These are phyloP conservation scores for Gloeophyllum trabeum DNA, from an alignment of 768 basidiomycete species.

Conservation along the genomic window DNA sequence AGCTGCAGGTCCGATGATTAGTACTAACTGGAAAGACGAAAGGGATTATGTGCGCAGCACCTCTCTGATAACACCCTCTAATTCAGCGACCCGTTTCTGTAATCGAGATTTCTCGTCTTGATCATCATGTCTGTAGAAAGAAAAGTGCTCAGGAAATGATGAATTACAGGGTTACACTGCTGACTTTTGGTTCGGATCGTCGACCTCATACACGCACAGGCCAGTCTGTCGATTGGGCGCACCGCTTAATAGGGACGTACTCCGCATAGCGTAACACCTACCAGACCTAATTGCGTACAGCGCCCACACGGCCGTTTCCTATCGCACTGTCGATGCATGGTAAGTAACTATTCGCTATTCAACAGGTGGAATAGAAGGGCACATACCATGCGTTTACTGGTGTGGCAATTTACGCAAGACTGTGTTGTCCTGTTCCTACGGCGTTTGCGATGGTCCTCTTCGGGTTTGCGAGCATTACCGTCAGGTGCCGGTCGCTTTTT, in stretches of 20 bases:
- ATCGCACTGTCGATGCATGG: constrained; percentile 25
- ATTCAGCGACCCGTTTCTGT: constrained; percentile 66
- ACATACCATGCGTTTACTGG: constrained; percentile 62
- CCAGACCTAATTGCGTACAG: constrained; percentile 28
- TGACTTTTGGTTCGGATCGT: constrained; percentile 53
- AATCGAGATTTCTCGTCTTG: constrained; percentile 58
- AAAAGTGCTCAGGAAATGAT: background rate
- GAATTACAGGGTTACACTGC: constrained; percentile 14
- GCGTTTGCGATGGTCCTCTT: constrained; percentile 46
- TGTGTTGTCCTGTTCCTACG: constrained; percentile 66
- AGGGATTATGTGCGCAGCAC: constrained; percentile 25
- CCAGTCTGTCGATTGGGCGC: constrained; percentile 40
- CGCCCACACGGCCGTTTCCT: constrained; percentile 37
- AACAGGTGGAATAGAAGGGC: background rate
- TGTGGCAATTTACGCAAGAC: constrained; percentile 64
- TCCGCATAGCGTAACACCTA: constrained; percentile 8
- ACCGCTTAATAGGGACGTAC: background rate
- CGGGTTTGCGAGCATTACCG: constrained; percentile 19
- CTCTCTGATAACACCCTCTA: constrained; percentile 79
- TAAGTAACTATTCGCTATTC: background rate
- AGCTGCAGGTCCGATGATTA: constrained; percentile 26
- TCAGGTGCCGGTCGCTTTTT: constrained; percentile 20
- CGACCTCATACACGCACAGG: constrained; percentile 76
- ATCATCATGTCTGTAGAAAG: constrained; percentile 13
- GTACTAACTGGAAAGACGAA: background rate